A percentile compares a stretch with the other conserved stretches of the same genome.
Conservation (phyloP, 805 yeast species). For the Candida michaelii region DNA sequence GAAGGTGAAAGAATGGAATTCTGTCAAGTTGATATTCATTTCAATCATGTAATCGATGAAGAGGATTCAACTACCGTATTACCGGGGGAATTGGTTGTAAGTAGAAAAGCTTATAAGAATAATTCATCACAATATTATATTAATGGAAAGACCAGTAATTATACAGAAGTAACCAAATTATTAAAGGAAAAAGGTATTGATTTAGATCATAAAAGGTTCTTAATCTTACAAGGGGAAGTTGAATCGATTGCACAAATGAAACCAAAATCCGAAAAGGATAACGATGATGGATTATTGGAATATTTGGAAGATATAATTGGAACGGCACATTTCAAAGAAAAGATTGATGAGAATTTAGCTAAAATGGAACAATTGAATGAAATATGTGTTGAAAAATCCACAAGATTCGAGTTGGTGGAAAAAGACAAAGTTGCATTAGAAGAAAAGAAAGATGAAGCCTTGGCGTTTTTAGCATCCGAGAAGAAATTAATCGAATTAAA, state of each 20-base stretch:
- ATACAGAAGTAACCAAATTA: conserved; percentile 73
- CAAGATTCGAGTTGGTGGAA: conserved; percentile 75
- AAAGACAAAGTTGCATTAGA: conserved; percentile 64
- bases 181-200: conserved; percentile 85
- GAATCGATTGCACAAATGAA: conserved; percentile 99
- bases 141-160: conserved; percentile 66
- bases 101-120: conserved; percentile 76
- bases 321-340: conserved; percentile 76
- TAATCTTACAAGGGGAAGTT: conserved; percentile 96
- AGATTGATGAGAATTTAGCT: conserved; percentile 63
- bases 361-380: conserved; percentile 77
- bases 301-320: conserved; percentile 97
- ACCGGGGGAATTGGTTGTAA: conserved; percentile 62
- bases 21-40: conserved; percentile 91
- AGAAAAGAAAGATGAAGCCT: conserved; percentile 71
- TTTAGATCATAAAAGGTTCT: conserved; percentile 88
- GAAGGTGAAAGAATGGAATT: conserved; percentile 58
- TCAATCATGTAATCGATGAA: conserved; percentile 71
- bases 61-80: conserved; percentile 29
- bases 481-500: conserved; percentile 54
- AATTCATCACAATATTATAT: conserved; percentile 78
- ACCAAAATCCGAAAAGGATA: conserved; percentile 89
- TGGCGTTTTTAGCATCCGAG: conserved; percentile 63
- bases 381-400: conserved; percentile 75
- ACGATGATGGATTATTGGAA: conserved; percentile 91